A percentile compares a stretch with the other conserved stretches of the same genome.
Conservation (phyloP, 441 rosid species). For the Eruca vesicaria region DNA sequence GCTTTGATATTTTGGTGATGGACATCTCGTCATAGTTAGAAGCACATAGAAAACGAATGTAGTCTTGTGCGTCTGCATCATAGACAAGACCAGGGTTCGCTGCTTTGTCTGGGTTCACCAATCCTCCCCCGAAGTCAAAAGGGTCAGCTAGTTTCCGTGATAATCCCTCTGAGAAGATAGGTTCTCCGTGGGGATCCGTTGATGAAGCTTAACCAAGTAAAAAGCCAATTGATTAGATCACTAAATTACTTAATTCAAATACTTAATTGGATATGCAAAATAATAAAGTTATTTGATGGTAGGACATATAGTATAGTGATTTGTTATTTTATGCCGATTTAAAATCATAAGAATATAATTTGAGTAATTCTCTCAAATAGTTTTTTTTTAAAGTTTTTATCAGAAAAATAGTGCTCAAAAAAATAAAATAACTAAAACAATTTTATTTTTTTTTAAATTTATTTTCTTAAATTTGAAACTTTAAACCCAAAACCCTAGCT, state of each 20-base stretch:
- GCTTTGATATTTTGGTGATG: constrained; percentile 26
- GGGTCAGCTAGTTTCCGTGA: constrained; percentile 60
- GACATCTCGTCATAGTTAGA: not conserved
- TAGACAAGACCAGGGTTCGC: constrained; percentile 65
- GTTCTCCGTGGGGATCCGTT: constrained; percentile 36
- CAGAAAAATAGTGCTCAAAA: too few species aligned
- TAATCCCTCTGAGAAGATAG: constrained; percentile 31
- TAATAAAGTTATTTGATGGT: too few species aligned
- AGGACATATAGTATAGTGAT: too few species aligned
- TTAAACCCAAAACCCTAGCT: too few species aligned
- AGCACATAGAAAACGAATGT: constrained; percentile 53
- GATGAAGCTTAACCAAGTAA: constrained; percentile 33
- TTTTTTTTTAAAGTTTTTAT: too few species aligned
- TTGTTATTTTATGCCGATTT: too few species aligned
- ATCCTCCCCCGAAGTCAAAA: constrained; percentile 67
- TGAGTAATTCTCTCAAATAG: too few species aligned
- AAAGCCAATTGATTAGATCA: not conserved
- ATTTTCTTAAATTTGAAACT: too few species aligned
- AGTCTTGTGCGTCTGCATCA: constrained; percentile 44
- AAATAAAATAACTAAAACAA: too few species aligned
- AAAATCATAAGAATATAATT: not conserved
- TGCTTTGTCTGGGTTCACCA: constrained; percentile 49
- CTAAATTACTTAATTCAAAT: not conserved
- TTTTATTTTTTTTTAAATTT: too few species aligned
- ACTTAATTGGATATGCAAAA: too few species aligned